These are phyloP conservation scores for Warburgia ugandensis DNA, from an alignment of 164 flowering plant species.

Conservation along the genomic window DNA sequence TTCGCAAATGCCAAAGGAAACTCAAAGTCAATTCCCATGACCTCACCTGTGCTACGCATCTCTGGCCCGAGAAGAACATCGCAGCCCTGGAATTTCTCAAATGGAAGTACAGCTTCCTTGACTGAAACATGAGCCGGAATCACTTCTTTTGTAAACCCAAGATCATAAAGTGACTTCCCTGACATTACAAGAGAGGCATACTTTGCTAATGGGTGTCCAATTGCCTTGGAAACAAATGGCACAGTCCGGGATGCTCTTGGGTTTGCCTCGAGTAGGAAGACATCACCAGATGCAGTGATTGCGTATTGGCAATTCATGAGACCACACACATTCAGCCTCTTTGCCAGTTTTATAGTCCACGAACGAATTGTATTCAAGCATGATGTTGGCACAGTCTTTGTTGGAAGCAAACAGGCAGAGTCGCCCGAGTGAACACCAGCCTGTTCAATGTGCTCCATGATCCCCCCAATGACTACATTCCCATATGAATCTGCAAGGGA, in stretches of 20 bases:
- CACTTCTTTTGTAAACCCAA: slow-evolving; percentile 65
- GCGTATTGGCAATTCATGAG: slow-evolving; percentile 98
- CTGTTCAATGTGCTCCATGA: slow-evolving; percentile 98
- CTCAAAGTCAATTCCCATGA: slow-evolving; percentile 76
- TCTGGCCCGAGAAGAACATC: slow-evolving; percentile 92
- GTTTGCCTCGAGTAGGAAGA: slow-evolving; percentile 86
- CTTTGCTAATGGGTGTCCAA: slow-evolving; percentile 92
- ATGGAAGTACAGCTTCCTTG: slow-evolving; percentile 92
- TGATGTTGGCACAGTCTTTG: slow-evolving; percentile 58
- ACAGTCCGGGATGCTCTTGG: slow-evolving; percentile 95
- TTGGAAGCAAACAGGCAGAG: slow-evolving; percentile 83
- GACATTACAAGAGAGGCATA: slow-evolving; percentile 94
- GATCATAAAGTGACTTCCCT: slow-evolving; percentile 65
- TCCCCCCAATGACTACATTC: slow-evolving; percentile 92
- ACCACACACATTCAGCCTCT: slow-evolving; percentile 75
- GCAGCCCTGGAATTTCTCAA: slow-evolving; percentile 88
- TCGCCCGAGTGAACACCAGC: slow-evolving; percentile 97
- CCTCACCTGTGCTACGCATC: slow-evolving; percentile 98
- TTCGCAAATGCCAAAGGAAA: slow-evolving; percentile 79
- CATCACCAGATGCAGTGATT: slow-evolving; percentile 64
- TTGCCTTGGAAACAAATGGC: slow-evolving; percentile 94
- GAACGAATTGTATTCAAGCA: slow-evolving; percentile 67
- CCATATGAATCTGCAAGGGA: slow-evolving; percentile 72
- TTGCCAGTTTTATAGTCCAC: slow-evolving; percentile 79
- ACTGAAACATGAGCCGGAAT: slow-evolving; percentile 78